Evolutionary conservation across 306 rosid genomes (phyloP), one percentile per base, ranked within the genome.

Genomic region (Malus fusca): DNA sequence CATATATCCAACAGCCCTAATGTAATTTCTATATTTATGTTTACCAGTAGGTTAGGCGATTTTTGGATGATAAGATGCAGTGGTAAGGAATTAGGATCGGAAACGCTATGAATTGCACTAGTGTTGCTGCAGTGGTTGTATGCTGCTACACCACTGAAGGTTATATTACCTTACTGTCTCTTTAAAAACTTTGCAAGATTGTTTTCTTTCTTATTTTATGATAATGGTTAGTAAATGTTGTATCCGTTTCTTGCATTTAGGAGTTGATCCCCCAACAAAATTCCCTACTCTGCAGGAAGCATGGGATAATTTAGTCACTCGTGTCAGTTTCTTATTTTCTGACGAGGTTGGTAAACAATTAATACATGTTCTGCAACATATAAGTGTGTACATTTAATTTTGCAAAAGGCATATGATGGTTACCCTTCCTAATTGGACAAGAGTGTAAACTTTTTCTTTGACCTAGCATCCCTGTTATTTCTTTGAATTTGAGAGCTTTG

Each of bases 231-330:
- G 69, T 63, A 58, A 46, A 56, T 72, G 8, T 28, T 42, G 40
- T 48, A 44, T 61, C 44, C n/a, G 78, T 80, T 71, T 83, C 46
- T 69, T 71, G 87, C 97, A 94, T 97, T 91, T 94, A 72, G 88
- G 92, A 83, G 86, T 94, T 79, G 52, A 55, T 77, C 63, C 78
- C 68, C 72, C 59, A 66, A 68, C 79, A 17, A 52, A 42, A 51
- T 83, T 85, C 71, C 87, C 69, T 59, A 80, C 93, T 73, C 86
- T 80, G 14, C 83, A 84, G 66, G 93, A 91, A 77, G 83, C 98
- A 71, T 78, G 85, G 82, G 86, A 84, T 73, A 71, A 77, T 60
- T 80, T 94, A 76, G 89, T 85, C 61, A 53, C 79, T 75, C 90
- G 95, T 75, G 9, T 91, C 33, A 30, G 69, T 6, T 66, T 64